Evolutionary conservation across 192 early-diverging fungal genomes (phyloP), one percentile per base, ranked within the genome.

Genomic region (Coemansia sp.): DNA sequence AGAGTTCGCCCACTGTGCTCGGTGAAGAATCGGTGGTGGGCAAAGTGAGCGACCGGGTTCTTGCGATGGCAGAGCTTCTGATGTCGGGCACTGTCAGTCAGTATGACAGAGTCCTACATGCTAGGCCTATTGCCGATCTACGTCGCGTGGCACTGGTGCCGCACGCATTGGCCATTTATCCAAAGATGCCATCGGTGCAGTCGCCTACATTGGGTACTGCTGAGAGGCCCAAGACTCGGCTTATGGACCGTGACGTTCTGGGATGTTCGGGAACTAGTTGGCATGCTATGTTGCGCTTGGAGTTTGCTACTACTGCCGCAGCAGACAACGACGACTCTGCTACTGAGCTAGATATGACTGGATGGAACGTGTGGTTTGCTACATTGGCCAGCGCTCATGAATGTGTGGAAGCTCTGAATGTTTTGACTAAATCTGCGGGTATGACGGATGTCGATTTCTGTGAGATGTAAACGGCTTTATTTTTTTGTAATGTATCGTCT

Each of bases 291-390:
- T 63, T 86, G 63, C 76, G 65, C 15, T 31, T 86, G 33, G 74
- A 81, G 40, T 81, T 73, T 78, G 75, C 68, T 49, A 74, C 73
- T 15, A 20, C 64, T 20, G 49, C 52, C 5, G 34, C 65, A 22
- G 34, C 65, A 11, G 55, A 40, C 2, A 16, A 22, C 24, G 27
- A 53, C 22, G 47, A 43, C 40, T 22, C 52, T 31, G 61, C 3
- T 5, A 68, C 62, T 61, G 66, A 38, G 40, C 16, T 44, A n/a
- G 33, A 44, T 20, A 31, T 18, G 62, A 12, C 61, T 52, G 58
- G 65, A 6, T 75, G 84, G 84, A 49, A 38, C n/a, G 60, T 86
- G 20, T 79, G 80, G 78, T 86, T 86, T 38, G 77, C 74, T 8
- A 79, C 76, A 11, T 16, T 52, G 22, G 69, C 84, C 11, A 81